A percentile compares a stretch with the other conserved stretches of the same genome.
Conservation (phyloP, 2,329 filamentous ascomycete species). For the Paecilomyces dactylethromorphus region DNA sequence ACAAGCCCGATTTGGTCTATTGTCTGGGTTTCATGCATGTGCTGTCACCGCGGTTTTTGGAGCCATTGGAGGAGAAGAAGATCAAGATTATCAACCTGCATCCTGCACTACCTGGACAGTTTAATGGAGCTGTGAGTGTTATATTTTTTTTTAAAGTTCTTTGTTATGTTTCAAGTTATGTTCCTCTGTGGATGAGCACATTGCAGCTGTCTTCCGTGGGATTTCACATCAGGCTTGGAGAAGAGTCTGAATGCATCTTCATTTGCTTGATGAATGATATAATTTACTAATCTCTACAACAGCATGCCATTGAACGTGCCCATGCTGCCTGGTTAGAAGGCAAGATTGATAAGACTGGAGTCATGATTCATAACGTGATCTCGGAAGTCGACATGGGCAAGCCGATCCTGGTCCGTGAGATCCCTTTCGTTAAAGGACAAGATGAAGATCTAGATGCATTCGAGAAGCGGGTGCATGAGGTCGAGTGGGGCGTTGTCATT, state of each 20-base stretch:
- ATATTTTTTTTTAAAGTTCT: background rate
- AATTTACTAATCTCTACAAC: background rate
- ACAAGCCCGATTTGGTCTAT: conserved; percentile 67
- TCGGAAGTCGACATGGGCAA: conserved; percentile 72
- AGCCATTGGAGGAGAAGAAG: conserved; percentile 55
- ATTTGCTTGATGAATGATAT: too few species aligned
- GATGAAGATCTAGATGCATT: conserved; percentile 61
- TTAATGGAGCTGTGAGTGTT: conserved; percentile 58
- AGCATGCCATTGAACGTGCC: conserved; percentile 68
- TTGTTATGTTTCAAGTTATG: background rate
- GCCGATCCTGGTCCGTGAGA: conserved; percentile 64
- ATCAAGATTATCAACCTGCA: conserved; percentile 77
- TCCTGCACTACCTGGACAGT: conserved; percentile 65
- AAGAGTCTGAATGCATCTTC: too few species aligned
- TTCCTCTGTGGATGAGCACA: too few species aligned
- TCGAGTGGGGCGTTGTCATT: conserved; percentile 75
- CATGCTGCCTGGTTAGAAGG: conserved; percentile 66
- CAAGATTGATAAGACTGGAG: conserved; percentile 62
- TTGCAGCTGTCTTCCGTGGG: too few species aligned
- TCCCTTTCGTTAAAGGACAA: conserved; percentile 54
- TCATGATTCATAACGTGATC: conserved; percentile 86
- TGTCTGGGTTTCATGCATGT: conserved; percentile 88
- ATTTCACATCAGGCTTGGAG: too few species aligned
- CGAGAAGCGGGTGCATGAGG: conserved; percentile 64
- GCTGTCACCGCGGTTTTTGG: conserved; percentile 62